Evolutionary conservation across 495 filamentous ascomycete genomes (phyloP).

Genomic region (Lasiosphaeriaceae sp.): DNA sequence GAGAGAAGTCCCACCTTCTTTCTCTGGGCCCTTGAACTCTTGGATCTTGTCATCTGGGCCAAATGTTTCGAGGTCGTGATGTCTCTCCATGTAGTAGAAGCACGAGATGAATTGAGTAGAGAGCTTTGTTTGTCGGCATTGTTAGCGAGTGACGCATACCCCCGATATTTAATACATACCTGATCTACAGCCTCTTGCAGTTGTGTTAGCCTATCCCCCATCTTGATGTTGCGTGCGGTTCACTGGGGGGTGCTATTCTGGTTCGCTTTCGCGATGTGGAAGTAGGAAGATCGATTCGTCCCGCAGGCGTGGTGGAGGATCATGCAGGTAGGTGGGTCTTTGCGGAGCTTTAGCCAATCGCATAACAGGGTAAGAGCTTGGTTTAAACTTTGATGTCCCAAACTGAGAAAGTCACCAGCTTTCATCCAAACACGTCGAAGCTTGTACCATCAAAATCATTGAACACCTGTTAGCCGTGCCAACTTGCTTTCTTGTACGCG

Average conservation of each 20-base stretch:
- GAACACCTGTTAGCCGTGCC: too few relatives aligned
- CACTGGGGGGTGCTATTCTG: not conserved
- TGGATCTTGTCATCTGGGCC: constrained; percentile 54
- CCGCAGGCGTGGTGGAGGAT: not conserved
- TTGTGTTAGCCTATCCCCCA: constrained; percentile 91
- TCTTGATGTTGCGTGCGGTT: constrained; percentile 33
- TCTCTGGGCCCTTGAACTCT: constrained; percentile 49
- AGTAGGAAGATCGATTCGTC: not conserved
- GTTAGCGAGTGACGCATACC: not conserved
- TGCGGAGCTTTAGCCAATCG: too few relatives aligned
- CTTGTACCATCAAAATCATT: too few relatives aligned
- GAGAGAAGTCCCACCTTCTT: constrained; percentile 30
- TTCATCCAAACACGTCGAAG: too few relatives aligned
- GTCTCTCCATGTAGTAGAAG: constrained; percentile 75
- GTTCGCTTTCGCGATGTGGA: not conserved
- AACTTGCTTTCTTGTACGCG: too few relatives aligned
- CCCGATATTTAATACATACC: too few relatives aligned
- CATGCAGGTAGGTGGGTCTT: too few relatives aligned
- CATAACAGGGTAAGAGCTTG: too few relatives aligned
- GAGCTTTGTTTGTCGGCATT: constrained; percentile 50
- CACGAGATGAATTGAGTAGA: constrained; percentile 85
- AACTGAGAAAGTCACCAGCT: too few relatives aligned
- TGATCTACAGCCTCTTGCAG: constrained; percentile 89
- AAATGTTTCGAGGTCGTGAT: constrained; percentile 72
- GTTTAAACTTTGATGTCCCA: too few relatives aligned